Conservation (phyloP, 306 rosid species). For the Pyrus pyrifolia region DNA sequence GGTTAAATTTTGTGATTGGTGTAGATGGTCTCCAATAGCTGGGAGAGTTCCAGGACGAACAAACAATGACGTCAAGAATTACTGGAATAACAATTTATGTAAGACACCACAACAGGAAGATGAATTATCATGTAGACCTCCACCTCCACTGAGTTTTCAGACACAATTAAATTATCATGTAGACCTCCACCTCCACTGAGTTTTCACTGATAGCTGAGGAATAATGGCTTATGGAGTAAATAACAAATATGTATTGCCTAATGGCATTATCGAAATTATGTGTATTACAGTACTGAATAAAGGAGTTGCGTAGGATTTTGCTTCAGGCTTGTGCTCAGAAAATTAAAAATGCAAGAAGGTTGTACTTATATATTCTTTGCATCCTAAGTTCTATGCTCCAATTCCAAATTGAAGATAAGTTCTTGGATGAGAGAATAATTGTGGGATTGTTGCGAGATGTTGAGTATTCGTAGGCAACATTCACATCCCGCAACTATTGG, state of each 20-base stretch:
- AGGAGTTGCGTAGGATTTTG: neutral
- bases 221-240: neutral
- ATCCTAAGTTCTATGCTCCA: neutral
- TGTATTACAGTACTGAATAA: neutral
- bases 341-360: neutral
- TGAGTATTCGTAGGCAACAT: too few species aligned
- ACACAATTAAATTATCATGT: neutral
- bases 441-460: too few species aligned
- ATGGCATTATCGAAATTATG: neutral
- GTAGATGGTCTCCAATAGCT: constrained; percentile 36
- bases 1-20: neutral
- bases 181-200: neutral
- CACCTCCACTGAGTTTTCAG: neutral
- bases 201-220: neutral
- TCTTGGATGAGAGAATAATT: too few species aligned
- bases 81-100: constrained; percentile 22
- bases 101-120: neutral
- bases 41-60: constrained; percentile 44
- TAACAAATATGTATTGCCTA: neutral
- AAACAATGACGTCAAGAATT: constrained; percentile 37
- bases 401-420: too few species aligned
- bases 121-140: neutral
- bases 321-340: neutral
- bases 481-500: too few species aligned
- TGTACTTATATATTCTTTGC: neutral